Evolutionary conservation across 2,329 filamentous ascomycete genomes (phyloP), one percentile per base, ranked within the genome.

Genomic region (Penicillium sp.): DNA sequence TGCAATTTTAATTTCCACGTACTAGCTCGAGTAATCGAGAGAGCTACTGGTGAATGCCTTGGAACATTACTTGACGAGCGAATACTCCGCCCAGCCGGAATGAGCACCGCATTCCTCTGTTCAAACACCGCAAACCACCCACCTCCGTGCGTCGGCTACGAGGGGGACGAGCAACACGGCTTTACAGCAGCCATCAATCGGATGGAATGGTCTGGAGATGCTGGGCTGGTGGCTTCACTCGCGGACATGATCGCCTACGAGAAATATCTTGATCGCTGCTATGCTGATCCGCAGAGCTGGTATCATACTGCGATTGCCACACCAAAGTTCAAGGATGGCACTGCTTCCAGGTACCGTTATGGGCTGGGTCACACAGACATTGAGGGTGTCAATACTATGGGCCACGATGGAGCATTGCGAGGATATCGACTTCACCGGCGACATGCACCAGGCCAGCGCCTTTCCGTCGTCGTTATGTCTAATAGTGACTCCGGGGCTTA

Each of bases 161-260:
- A 79, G 57, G 76, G 76, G 3, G 64, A 65, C 14, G 74, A 75
- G 52, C 48, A 67, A 13, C 48, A 56, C 8, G 76, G 76, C 0
- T 78, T 68, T 47, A 57, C 67, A 3, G 63, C 69, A 1, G 74
- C 70, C 3, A 49, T 65, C 11, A 78, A 79, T 49, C 66, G 67
- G 0, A 78, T 78, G 44, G 74, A 78, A 55, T 79, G 76, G 76
- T 69, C 75, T 16, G 76, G 75, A 3, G 76, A 78, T 63, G 76
- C 76, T 6, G 76, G 76, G 7, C 62, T 78, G 11, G 74, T 72
- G 3, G 76, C 74, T 45, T 74, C 75, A 6, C 69, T 78, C 2
- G 61, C 64, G n/a, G 76, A 79, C 57, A 78, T 79, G 76, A 69
- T 78, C 46, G 73, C 73, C 0, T 79, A 77, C 52, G 76, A 79